Base-by-base conservation (phyloP, 768 basidiomycete genomes). In the Psilocybe cyanescens region DNA sequence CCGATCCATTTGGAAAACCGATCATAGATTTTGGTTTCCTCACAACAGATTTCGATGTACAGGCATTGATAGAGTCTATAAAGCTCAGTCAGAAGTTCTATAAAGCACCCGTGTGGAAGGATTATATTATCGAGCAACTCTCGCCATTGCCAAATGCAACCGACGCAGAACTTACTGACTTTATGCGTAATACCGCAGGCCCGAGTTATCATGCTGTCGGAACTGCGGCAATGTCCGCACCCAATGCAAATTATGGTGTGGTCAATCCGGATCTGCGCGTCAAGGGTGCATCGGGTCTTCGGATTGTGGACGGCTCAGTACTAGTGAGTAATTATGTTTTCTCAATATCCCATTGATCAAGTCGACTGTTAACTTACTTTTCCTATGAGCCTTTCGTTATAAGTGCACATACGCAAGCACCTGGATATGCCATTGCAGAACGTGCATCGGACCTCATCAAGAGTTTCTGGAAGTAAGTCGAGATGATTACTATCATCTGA, bases 11-110 rank as follows among this genome's bases (percentile, higher is more conserved):
- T 44, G 55, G 45, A n/a, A 14, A 11, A 9, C 55, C 55, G 1
- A 29, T 44, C 44, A 56, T 56, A 41, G 55, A 56, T 30, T 29
- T 28, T 4, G 55, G 55, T 9, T 33, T 56, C 41, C 41, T 56
- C 41, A 56, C 55, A 3, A 28, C 28, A 12, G 28, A 24, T 24
- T 28, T 56, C 24, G 55, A 56, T 28, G 30, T 56, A n/a, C 55
- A 44, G 17, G 45, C 45, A 16, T 28, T 56, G 55, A 7, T 56
- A 3, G 29, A 46, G 46, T 41, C 55, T 7, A 30, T 56, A 17
- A 56, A 56, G 30, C 11, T 46, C 12, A 44, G 41, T 14, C 41
- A 56, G 41, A 33, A 17, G 3, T 45, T 56, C 41, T 56, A 30
- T 31, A 29, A 14, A 6, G 24, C 45, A 1, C n/a, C 55, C 17